Conservation (phyloP, 441 rosid genomes). For the Kokia cookei region DNA sequence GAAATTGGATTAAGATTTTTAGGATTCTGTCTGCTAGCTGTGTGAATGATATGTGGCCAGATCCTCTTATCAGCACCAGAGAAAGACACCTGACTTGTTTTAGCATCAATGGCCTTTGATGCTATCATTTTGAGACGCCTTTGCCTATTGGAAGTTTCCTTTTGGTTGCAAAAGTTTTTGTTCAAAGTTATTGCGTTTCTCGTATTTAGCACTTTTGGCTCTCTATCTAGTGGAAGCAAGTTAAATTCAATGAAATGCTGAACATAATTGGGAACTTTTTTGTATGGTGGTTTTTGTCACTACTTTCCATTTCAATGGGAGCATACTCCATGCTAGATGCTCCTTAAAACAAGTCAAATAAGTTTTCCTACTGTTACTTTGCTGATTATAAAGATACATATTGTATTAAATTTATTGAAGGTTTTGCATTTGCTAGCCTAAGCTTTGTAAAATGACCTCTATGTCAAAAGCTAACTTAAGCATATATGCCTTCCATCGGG, state of each 20-base stretch:
- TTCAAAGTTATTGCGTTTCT: background rate
- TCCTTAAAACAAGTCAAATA: background rate
- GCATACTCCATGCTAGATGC: background rate
- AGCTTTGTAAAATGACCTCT: background rate
- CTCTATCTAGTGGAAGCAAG: background rate
- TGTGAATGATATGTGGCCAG: background rate
- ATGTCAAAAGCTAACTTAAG: background rate
- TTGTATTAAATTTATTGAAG: background rate
- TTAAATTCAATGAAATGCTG: background rate
- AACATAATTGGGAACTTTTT: background rate
- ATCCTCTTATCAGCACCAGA: background rate
- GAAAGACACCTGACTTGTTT: background rate
- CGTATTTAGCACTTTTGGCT: background rate
- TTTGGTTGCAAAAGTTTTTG: background rate
- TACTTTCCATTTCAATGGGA: background rate
- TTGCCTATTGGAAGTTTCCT: background rate
- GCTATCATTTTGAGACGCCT: background rate
- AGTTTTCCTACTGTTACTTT: background rate
- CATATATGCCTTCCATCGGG: constrained; percentile 1
- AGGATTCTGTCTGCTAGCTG: background rate
- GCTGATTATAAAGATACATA: background rate
- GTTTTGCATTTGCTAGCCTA: background rate
- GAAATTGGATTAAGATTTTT: background rate
- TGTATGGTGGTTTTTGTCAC: background rate
- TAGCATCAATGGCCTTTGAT: background rate